phyloP scores from a whole-genome alignment of 176 grass and related monocot species.

The Saccharum officinarum region DNA sequence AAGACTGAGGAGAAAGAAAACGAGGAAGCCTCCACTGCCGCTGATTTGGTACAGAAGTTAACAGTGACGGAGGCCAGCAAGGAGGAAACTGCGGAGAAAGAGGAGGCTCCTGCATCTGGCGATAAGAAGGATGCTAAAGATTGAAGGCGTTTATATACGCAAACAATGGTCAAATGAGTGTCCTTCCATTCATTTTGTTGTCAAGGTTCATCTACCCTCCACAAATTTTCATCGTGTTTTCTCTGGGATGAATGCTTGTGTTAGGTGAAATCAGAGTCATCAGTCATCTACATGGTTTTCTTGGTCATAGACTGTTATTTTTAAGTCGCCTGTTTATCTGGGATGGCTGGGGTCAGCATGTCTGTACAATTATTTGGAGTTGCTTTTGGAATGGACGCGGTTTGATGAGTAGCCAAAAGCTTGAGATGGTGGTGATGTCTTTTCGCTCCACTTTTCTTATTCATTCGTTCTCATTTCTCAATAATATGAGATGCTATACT shows the following conservation, averaged over 20 bases:
- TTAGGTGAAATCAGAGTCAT: slow-evolving; percentile 1
- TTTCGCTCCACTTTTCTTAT: not conserved
- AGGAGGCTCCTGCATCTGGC: slow-evolving; percentile 21
- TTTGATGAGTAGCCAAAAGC: not conserved
- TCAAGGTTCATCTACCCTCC: slow-evolving; percentile 25
- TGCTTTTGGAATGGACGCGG: slow-evolving; percentile 27
- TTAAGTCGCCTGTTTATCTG: slow-evolving; percentile 22
- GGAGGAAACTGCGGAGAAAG: slow-evolving; percentile 32
- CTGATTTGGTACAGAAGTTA: slow-evolving; percentile 54
- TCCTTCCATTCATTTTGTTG: slow-evolving; percentile 45
- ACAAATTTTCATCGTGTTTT: slow-evolving; percentile 46
- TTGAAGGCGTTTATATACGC: slow-evolving; percentile 16
- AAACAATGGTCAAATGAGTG: slow-evolving; percentile 11
- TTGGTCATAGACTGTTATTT: slow-evolving; percentile 11
- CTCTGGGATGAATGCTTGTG: slow-evolving; percentile 32
- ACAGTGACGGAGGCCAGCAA: slow-evolving; percentile 27
- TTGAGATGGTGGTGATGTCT: not conserved
- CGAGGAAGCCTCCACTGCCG: slow-evolving; percentile 43
- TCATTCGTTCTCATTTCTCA: not conserved
- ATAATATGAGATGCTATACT: not conserved
- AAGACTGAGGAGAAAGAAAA: slow-evolving; percentile 45
- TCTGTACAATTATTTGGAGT: slow-evolving; percentile 52
- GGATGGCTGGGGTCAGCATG: slow-evolving; percentile 17
- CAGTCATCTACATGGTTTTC: not conserved
- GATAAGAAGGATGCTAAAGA: slow-evolving; percentile 46